These are phyloP conservation scores for Aspergillus sp. DNA, from an alignment of 2,329 filamentous ascomycete genomes.

Conservation along the genomic window DNA sequence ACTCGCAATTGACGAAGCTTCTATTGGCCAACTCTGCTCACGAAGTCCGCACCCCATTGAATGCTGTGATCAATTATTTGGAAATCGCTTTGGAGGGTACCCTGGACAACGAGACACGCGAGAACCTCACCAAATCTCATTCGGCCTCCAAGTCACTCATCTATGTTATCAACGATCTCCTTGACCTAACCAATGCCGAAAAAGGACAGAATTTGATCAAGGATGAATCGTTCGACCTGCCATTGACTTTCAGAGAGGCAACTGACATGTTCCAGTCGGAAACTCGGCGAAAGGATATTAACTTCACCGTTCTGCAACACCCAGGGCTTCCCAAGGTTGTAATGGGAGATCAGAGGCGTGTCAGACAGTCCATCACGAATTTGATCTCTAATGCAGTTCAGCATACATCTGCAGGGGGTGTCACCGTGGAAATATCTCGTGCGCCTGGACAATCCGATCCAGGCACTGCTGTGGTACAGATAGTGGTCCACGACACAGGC, in stretches of 20 bases:
- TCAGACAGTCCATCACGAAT: slow-evolving; percentile 82
- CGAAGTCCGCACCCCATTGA: slow-evolving; percentile 85
- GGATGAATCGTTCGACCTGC: slow-evolving; percentile 75
- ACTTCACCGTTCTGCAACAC: slow-evolving; percentile 67
- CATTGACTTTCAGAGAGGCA: slow-evolving; percentile 71
- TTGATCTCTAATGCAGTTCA: slow-evolving; percentile 82
- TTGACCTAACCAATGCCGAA: slow-evolving; percentile 86
- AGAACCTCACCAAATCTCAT: slow-evolving; percentile 80
- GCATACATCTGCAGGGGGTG: slow-evolving; percentile 66
- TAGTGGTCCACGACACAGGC: slow-evolving; percentile 75
- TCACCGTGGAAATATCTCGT: slow-evolving; percentile 70
- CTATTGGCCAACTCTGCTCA: slow-evolving; percentile 86
- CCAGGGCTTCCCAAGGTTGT: slow-evolving; percentile 68
- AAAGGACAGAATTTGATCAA: slow-evolving; percentile 77
- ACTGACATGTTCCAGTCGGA: slow-evolving; percentile 72
- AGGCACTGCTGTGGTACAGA: slow-evolving; percentile 65
- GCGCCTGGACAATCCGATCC: slow-evolving; percentile 45
- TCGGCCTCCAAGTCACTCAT: slow-evolving; percentile 90
- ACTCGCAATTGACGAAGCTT: slow-evolving; percentile 74
- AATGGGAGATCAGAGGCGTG: slow-evolving; percentile 73
- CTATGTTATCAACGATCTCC: slow-evolving; percentile 88
- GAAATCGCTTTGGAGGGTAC: slow-evolving; percentile 84
- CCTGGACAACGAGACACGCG: slow-evolving; percentile 77
- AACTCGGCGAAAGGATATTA: slow-evolving; percentile 71
- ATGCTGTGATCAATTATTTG: slow-evolving; percentile 92